Evolutionary conservation across 2,329 filamentous ascomycete species (phyloP).

Genomic region (Mycosphaerelloides madeirae): DNA sequence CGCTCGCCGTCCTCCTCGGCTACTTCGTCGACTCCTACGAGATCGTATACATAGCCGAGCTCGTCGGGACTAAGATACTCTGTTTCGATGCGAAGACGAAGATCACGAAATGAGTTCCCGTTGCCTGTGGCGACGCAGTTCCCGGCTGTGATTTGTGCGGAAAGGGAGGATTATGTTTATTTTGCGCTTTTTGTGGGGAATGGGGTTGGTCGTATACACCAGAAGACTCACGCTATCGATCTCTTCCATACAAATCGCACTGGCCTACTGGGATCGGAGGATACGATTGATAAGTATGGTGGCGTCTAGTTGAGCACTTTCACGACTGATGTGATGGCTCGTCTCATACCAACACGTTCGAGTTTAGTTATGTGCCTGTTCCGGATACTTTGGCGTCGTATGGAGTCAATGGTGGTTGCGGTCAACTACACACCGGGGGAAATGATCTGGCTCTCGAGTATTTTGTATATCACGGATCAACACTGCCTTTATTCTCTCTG

Average conservation of each 20-base stretch:
- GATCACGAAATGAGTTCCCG: constrained; percentile 7
- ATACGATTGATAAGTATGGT: constrained; percentile 10
- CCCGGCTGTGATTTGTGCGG: constrained; percentile 16
- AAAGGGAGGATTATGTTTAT: constrained; percentile 16
- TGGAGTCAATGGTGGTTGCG: too few relatives aligned
- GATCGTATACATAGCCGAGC: constrained; percentile 16
- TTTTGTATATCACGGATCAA: too few relatives aligned
- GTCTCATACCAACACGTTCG: constrained; percentile 12
- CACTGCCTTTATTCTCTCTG: too few relatives aligned
- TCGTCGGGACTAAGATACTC: constrained; percentile 20
- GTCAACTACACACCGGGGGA: too few relatives aligned
- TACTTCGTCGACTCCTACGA: constrained; percentile 14
- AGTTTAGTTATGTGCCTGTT: constrained; percentile 13
- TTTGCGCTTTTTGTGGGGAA: constrained; percentile 14
- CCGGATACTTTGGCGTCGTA: constrained; percentile 11
- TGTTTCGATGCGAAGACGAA: constrained; percentile 9
- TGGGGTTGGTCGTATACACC: constrained; percentile 17
- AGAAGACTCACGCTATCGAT: constrained; percentile 11
- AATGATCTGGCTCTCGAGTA: too few relatives aligned
- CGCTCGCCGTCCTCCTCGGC: constrained; percentile 16
- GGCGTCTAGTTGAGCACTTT: constrained; percentile 16
- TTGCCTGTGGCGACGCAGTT: constrained; percentile 5
- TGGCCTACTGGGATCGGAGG: constrained; percentile 9
- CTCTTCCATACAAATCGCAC: constrained; percentile 10
- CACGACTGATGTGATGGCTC: constrained; percentile 7